Evolutionary conservation across 768 basidiomycete genomes (phyloP), one percentile per base, ranked within the genome.

Genomic region (Boletus rubropictus): DNA sequence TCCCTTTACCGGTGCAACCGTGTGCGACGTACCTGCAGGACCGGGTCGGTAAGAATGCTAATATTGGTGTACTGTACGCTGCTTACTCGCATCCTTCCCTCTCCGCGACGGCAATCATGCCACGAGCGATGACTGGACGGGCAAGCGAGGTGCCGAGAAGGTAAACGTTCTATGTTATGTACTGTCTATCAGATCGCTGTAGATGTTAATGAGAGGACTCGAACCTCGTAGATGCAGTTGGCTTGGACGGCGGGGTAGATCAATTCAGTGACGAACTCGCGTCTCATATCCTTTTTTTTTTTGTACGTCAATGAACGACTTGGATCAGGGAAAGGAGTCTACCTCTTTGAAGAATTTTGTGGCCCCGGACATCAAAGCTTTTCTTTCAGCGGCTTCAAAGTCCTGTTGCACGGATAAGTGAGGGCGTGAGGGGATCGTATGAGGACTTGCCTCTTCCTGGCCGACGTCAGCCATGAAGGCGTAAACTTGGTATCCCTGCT

Each of bases 1-100:
- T 99, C 44, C 96, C 96, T 75, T 99, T 99, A 44, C 96, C 96
- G 42, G 96, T 99, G 78, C 96, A 99, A 21, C 96, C 96, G 70
- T 98, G 96, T 21, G 95, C 82, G 52, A 98, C 95, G 64, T 79
- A 99, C 68, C 93, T 95, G 39, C 12, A 29, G 21, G 18, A 34
- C 17, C 25, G 10, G 42, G 3, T 29, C 21, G 29, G 33, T 44
- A 21, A 48, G 17, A 41, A 34, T n/a, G 28, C n/a, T 14, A 10
- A 29, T 17, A 12, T 39, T 20, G 24, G 39, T 0, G 22, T 0
- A 15, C 3, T 20, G 15, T 18, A 2, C 1, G 17, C 0, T 40
- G 71, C 89, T 75, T 66, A 95, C 91, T 97, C 90, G 89, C 96
- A 99, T 41, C 86, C 85, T 68, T 97, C 92, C 56, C 73, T 74